These are phyloP conservation scores for Miscanthus lutarioriparius DNA, from an alignment of 176 grass and related monocot genomes.

Conservation along the genomic window DNA sequence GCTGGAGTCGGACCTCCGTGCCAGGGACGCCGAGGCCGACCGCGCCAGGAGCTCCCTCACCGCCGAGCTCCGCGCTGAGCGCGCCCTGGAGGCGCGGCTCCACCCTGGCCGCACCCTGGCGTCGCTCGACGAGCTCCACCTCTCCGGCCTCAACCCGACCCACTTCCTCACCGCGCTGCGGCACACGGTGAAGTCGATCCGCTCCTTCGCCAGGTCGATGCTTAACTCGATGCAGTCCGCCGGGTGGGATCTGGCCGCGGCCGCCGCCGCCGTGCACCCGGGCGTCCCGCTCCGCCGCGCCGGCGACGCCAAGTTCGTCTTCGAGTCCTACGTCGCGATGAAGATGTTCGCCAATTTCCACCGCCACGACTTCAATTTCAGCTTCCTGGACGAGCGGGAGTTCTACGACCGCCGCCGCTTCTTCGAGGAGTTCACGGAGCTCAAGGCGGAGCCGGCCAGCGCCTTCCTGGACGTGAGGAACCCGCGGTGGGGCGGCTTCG, in stretches of 20 bases:
- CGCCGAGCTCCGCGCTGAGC: conserved; percentile 51
- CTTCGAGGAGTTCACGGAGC: conserved; percentile 89
- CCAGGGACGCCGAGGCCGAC: conserved; percentile 50
- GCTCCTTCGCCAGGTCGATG: conserved; percentile 75
- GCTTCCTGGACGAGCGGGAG: conserved; percentile 66
- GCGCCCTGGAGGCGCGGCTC: conserved; percentile 59
- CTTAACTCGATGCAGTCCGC: conserved; percentile 71
- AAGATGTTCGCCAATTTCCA: conserved; percentile 98
- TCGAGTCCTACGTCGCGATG: conserved; percentile 88
- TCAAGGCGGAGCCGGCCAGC: conserved; percentile 51
- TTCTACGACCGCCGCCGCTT: conserved; percentile 62
- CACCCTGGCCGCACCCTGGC: conserved; percentile 77
- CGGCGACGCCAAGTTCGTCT: conserved; percentile 60
- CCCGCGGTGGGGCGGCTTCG: conserved; percentile 50
- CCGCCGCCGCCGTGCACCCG: conserved; percentile 64
- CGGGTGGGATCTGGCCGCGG: conserved; percentile 69
- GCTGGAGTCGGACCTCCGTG: conserved; percentile 60
- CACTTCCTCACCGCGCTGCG: conserved; percentile 85
- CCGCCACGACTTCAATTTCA: conserved; percentile 65
- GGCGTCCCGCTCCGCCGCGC: conserved; percentile 38
- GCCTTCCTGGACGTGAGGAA: conserved; percentile 57
- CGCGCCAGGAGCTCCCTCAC: conserved; percentile 31
- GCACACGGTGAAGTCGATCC: conserved; percentile 74
- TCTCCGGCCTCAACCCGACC: conserved; percentile 87
- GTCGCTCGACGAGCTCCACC: conserved; percentile 68